Conservation (phyloP, 768 basidiomycete species). For the Hypholoma fasciculare region DNA sequence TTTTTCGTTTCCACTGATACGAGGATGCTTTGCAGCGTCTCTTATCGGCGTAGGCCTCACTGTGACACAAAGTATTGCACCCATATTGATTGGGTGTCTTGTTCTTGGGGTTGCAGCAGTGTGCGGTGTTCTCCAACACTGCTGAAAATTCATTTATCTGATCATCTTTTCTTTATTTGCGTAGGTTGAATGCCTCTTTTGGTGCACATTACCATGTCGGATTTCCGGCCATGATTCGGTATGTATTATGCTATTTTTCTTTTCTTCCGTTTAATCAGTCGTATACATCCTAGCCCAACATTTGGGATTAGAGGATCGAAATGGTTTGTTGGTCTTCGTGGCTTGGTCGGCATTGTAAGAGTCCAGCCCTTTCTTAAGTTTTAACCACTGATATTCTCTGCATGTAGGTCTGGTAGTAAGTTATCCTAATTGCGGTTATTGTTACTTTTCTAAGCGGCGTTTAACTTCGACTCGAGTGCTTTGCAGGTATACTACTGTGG, state of each 20-base stretch:
- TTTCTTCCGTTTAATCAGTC: background rate
- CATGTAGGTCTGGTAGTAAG: conserved; percentile 16
- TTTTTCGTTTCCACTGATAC: background rate
- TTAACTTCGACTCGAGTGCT: background rate
- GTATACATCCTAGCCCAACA: conserved; percentile 6
- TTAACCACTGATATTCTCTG: background rate
- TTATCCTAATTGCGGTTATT: too few species aligned
- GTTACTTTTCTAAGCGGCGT: too few species aligned
- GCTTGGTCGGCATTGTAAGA: conserved; percentile 13
- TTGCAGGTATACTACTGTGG: conserved; percentile 14
- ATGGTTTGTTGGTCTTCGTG: conserved; percentile 13
- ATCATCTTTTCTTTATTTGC: background rate
- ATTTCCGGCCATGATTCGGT: conserved; percentile 18
- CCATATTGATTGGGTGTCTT: conserved; percentile 11
- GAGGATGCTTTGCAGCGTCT: background rate
- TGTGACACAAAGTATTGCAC: conserved; percentile 11
- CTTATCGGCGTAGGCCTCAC: conserved; percentile 15
- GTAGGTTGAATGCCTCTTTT: conserved; percentile 15
- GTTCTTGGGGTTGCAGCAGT: conserved; percentile 12
- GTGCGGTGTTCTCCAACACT: background rate
- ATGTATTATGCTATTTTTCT: background rate
- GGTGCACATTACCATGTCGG: conserved; percentile 16
- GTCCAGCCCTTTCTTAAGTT: background rate
- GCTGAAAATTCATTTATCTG: background rate
- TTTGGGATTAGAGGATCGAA: conserved; percentile 13